Percentiles rank a stretch among this genome's conserved stretches.
These are phyloP conservation scores for Pseudogymnoascus sp. DNA, from an alignment of 2,329 filamentous ascomycete genomes.

Conservation along the genomic window DNA sequence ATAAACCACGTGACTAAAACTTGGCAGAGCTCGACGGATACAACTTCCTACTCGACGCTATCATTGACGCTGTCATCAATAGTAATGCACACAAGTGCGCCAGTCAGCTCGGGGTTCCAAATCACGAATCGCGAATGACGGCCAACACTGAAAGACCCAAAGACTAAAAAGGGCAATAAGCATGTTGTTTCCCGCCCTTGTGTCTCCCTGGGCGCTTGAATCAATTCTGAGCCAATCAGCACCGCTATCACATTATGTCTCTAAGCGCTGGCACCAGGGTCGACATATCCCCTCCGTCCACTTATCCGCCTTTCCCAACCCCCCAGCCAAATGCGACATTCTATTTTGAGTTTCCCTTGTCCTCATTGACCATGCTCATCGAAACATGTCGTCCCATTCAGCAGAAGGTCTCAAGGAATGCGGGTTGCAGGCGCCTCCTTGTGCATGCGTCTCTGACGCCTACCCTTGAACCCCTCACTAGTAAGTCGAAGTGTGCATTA, in stretches of 20 bases:
- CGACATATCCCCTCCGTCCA: background rate
- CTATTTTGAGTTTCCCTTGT: conserved; percentile 5
- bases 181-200: background rate
- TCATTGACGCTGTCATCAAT: background rate
- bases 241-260: background rate
- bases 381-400: background rate
- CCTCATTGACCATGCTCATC: background rate
- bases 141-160: background rate
- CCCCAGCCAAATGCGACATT: background rate
- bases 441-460: background rate
- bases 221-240: background rate
- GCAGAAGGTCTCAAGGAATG: background rate
- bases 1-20: background rate
- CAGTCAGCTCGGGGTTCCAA: background rate
- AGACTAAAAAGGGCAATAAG: background rate
- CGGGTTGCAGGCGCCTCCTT: background rate
- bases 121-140: background rate
- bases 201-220: background rate
- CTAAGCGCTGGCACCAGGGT: background rate
- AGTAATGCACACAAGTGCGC: background rate
- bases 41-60: background rate
- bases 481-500: background rate
- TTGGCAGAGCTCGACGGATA: background rate
- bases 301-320: background rate
- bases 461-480: background rate